Evolutionary conservation across 2,329 filamentous ascomycete species (phyloP).

Genomic region (Tolypocladium ophioglossoides): DNA sequence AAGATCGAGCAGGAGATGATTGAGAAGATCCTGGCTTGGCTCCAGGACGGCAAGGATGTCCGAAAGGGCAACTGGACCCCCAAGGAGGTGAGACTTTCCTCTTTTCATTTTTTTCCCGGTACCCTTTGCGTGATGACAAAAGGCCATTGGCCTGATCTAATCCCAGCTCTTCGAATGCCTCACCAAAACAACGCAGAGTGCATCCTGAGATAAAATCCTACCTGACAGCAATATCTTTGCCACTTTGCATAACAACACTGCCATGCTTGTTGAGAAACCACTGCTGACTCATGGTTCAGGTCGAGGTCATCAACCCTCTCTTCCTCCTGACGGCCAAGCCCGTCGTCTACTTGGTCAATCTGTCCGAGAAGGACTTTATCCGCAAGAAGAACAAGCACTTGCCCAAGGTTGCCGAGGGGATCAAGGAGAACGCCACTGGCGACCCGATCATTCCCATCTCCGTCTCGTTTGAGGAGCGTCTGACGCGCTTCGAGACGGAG

Average conservation of each 20-base stretch:
- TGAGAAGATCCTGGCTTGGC: constrained; percentile 73
- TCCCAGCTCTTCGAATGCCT: constrained; percentile 99
- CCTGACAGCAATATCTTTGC: constrained; percentile 44
- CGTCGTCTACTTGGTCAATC: constrained; percentile 92
- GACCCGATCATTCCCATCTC: constrained; percentile 92
- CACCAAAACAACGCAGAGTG: constrained; percentile 63
- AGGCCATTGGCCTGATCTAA: constrained; percentile 88
- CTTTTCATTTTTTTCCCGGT: constrained; percentile 5
- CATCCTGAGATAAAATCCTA: constrained; percentile 75
- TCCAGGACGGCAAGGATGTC: constrained; percentile 87
- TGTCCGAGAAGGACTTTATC: constrained; percentile 94
- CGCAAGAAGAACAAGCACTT: constrained; percentile 99
- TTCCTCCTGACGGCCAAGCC: constrained; percentile 94
- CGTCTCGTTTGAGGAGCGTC: constrained; percentile 82
- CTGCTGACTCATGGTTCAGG: constrained; percentile 39
- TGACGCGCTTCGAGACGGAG: constrained; percentile 71
- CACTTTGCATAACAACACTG: constrained; percentile 1
- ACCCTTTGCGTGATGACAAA: constrained; percentile 83
- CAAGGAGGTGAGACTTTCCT: constrained; percentile 71
- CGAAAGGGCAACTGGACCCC: constrained; percentile 80
- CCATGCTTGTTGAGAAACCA: constrained; percentile 1
- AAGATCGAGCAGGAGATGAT: constrained; percentile 90
- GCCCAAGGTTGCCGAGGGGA: constrained; percentile 86
- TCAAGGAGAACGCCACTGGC: constrained; percentile 78
- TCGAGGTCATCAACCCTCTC: constrained; percentile 95